These are phyloP conservation scores for Sporothrix brasiliensis DNA, from an alignment of 2,329 filamentous ascomycete species.

Conservation along the genomic window DNA sequence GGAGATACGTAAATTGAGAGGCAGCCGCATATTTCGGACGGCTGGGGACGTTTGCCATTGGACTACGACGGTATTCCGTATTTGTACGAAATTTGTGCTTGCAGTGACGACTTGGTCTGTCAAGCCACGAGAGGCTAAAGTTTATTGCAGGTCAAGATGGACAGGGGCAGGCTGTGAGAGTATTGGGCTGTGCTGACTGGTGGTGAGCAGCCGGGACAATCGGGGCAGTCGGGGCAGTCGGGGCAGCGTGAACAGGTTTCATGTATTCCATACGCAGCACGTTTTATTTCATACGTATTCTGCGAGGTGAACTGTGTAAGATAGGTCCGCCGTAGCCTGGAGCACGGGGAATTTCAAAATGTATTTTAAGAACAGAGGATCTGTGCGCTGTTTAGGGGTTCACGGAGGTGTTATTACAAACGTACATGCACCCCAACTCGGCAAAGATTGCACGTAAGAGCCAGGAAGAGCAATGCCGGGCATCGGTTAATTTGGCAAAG, in stretches of 20 bases:
- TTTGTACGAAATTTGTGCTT: no score
- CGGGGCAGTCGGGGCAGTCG: background rate
- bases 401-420: background rate
- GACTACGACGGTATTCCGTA: background rate
- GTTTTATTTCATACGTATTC: background rate
- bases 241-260: conserved; percentile 22
- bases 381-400: background rate
- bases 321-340: background rate
- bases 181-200: no score
- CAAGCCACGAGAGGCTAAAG: conserved; percentile 11
- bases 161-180: background rate
- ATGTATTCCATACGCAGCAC: conserved; percentile 13
- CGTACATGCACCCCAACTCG: background rate
- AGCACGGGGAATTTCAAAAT: background rate
- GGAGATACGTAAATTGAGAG: background rate
- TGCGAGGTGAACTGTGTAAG: background rate
- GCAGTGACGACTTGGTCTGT: conserved; percentile 5
- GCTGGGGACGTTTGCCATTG: background rate
- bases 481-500: background rate
- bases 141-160: background rate
- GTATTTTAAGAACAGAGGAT: conserved; percentile 26
- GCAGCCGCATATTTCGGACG: background rate
- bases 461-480: conserved; percentile 8
- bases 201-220: no score
- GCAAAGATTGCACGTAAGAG: background rate